phyloP scores from a whole-genome alignment of 768 basidiomycete genomes.

The Suillus paluster region DNA sequence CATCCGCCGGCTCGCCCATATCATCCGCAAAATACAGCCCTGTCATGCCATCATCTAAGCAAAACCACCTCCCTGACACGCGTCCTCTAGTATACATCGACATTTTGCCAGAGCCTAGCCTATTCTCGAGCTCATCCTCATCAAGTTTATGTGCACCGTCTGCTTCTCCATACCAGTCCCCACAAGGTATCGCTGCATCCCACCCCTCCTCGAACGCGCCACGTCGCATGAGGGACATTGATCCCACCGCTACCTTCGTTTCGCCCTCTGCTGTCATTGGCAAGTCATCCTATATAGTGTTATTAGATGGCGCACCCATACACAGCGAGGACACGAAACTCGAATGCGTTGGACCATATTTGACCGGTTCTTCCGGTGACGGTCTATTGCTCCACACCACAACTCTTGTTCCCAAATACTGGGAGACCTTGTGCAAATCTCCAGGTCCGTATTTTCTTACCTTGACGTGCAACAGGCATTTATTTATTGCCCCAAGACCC shows the following conservation, averaged over 20 bases:
- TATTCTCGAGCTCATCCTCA: background rate
- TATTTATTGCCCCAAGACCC: constrained; percentile 50
- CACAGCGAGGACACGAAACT: constrained; percentile 53
- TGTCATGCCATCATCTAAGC: constrained; percentile 27
- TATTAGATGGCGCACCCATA: constrained; percentile 50
- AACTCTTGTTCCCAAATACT: constrained; percentile 64
- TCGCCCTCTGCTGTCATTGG: constrained; percentile 53
- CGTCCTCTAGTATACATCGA: constrained; percentile 39
- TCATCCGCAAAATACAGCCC: constrained; percentile 17
- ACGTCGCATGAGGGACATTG: constrained; percentile 60
- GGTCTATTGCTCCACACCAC: constrained; percentile 60
- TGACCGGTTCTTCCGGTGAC: constrained; percentile 30
- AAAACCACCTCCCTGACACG: constrained; percentile 27
- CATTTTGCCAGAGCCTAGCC: constrained; percentile 32
- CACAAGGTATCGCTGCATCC: background rate
- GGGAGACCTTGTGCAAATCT: constrained; percentile 60
- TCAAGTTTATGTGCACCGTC: background rate
- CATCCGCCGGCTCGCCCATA: constrained; percentile 22
- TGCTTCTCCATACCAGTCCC: background rate
- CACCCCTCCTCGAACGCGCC: constrained; percentile 34
- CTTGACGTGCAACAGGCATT: constrained; percentile 20
- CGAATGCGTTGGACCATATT: constrained; percentile 38
- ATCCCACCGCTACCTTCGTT: constrained; percentile 70
- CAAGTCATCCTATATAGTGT: constrained; percentile 60
- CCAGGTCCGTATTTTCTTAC: constrained; percentile 41